Evolutionary conservation across 75 land plant species (phyloP).

Genomic region (Sequoiadendron giganteum): DNA sequence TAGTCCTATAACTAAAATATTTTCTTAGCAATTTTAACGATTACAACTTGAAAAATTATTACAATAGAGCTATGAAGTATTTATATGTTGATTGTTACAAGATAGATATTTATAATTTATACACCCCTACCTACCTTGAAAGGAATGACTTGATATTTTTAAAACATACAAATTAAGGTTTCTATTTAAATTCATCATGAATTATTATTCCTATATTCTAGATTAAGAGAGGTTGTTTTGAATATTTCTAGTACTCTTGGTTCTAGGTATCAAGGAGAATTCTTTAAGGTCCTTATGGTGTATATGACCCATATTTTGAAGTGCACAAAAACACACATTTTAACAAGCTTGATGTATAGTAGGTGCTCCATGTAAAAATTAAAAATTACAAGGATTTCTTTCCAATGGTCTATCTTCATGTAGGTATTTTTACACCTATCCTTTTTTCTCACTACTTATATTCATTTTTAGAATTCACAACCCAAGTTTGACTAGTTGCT

Average conservation of each 20-base stretch:
- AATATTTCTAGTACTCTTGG: background rate
- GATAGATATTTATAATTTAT: slow-evolving; percentile 60
- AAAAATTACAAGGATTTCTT: slow-evolving; percentile 16
- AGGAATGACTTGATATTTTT: slow-evolving; percentile 5
- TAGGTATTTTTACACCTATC: slow-evolving; percentile 10
- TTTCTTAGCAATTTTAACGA: slow-evolving; percentile 39
- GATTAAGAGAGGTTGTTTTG: background rate
- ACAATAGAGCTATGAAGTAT: slow-evolving; percentile 16
- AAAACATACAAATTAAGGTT: background rate
- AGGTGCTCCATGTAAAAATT: slow-evolving; percentile 47
- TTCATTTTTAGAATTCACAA: background rate
- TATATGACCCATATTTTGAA: slow-evolving; percentile 62
- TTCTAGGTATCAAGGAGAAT: slow-evolving; percentile 14
- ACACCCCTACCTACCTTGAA: slow-evolving; percentile 41
- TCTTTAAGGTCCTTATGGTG: slow-evolving; percentile 26
- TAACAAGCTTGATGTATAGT: slow-evolving; percentile 50
- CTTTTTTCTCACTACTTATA: background rate
- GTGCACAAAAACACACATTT: slow-evolving; percentile 39
- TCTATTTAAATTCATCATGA: background rate
- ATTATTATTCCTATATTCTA: background rate
- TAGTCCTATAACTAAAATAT: no score
- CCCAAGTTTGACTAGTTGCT: background rate
- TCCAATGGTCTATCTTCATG: slow-evolving; percentile 55
- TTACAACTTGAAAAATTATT: slow-evolving; percentile 22
- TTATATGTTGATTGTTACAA: slow-evolving; percentile 22